A percentile compares a stretch with the other conserved stretches of the same genome.
Evolutionary conservation across 1,284 basidiomycete genomes (phyloP).

Genomic region (Ustanciosporium gigantosporum): DNA sequence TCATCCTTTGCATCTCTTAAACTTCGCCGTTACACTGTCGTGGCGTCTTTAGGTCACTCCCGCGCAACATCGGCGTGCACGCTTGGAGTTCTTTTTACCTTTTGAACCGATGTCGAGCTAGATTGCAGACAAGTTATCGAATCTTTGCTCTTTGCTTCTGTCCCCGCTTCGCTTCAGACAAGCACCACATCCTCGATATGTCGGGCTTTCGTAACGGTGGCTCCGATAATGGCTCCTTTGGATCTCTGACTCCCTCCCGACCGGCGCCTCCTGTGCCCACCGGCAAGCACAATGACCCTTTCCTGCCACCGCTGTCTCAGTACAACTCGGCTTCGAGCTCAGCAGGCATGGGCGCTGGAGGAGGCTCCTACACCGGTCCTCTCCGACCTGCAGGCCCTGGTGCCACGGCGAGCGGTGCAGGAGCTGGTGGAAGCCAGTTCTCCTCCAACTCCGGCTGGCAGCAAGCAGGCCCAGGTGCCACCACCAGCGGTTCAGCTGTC

Average conservation of each 20-base stretch:
- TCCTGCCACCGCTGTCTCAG: constrained; percentile 47
- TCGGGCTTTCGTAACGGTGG: too few species aligned
- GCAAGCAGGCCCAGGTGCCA: constrained; percentile 33
- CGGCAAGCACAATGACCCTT: constrained; percentile 39
- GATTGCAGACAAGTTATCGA: too few species aligned
- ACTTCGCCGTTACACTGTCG: too few species aligned
- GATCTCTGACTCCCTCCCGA: constrained; percentile 50
- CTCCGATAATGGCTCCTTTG: too few species aligned
- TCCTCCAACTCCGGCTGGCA: constrained; percentile 30
- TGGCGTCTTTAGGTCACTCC: too few species aligned
- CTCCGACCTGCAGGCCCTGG: constrained; percentile 50
- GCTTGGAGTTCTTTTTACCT: too few species aligned
- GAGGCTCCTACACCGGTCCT: constrained; percentile 53
- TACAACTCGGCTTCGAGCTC: constrained; percentile 27
- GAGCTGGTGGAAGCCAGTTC: constrained; percentile 17
- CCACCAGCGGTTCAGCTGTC: constrained; percentile 41
- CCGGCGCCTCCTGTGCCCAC: constrained; percentile 51
- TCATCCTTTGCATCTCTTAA: too few species aligned
- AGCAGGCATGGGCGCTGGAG: constrained; percentile 40
- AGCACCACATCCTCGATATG: too few species aligned
- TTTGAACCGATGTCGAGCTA: too few species aligned
- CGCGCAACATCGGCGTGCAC: too few species aligned
- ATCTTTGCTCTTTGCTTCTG: too few species aligned
- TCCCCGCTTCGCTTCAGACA: too few species aligned
- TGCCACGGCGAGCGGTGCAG: constrained; percentile 14